A percentile compares a stretch with the other conserved stretches of the same genome.
These are phyloP conservation scores for Cryphonectria parasitica DNA, from an alignment of 2,329 filamentous ascomycete genomes.

Conservation along the genomic window DNA sequence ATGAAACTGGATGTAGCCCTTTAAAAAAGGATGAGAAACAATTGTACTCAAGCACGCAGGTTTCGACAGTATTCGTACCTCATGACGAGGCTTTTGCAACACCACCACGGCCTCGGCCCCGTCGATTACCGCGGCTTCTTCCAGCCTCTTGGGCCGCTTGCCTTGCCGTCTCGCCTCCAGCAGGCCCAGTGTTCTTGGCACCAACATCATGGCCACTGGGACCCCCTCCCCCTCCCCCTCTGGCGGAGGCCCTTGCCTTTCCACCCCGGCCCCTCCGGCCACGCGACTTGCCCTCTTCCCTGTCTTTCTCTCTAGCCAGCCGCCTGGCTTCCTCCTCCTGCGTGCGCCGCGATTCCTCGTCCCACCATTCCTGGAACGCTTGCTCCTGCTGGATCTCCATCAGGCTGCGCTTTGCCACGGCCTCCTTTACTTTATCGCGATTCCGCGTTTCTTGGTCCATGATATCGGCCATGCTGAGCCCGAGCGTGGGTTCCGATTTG, in stretches of 20 bases:
- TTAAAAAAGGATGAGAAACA: too few species aligned
- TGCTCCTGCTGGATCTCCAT: conserved; percentile 97
- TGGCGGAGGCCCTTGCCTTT: conserved; percentile 21
- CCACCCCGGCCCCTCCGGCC: conserved; percentile 27
- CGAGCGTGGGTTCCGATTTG: conserved; percentile 65
- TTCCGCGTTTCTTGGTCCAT: conserved; percentile 84
- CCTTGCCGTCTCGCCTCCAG: conserved; percentile 13
- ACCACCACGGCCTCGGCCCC: conserved; percentile 23
- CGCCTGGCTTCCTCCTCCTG: conserved; percentile 63
- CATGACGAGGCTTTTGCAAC: conserved; percentile 10
- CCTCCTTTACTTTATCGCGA: conserved; percentile 80
- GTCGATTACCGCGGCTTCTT: conserved; percentile 19
- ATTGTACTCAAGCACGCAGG: neutral
- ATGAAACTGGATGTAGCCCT: neutral
- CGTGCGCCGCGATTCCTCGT: conserved; percentile 76
- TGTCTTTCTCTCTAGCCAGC: conserved; percentile 47
- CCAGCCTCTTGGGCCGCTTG: conserved; percentile 17
- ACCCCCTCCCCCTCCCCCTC: conserved; percentile 15
- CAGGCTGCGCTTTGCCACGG: conserved; percentile 83
- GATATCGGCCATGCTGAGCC: conserved; percentile 84
- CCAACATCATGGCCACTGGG: neutral
- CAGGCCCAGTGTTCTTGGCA: neutral
- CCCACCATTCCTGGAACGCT: conserved; percentile 96
- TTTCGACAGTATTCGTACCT: neutral
- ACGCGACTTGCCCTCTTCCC: conserved; percentile 36